phyloP scores from a whole-genome alignment of 148 eudicot genomes.

The Polygonum maritimum region DNA sequence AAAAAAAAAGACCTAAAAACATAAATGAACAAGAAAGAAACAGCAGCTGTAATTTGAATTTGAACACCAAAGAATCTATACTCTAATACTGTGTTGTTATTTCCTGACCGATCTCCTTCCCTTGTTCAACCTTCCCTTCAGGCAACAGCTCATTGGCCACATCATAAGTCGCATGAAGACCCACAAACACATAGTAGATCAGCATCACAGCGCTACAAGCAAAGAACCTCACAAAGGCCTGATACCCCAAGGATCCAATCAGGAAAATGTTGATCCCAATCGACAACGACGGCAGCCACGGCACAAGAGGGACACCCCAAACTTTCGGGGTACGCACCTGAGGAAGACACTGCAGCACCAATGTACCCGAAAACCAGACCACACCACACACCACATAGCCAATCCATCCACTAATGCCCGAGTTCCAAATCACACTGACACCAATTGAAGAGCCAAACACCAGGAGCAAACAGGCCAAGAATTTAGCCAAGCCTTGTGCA shows the following conservation, averaged over 20 bases:
- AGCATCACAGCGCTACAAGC: slow-evolving; percentile 76
- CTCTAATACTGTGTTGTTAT: neutral
- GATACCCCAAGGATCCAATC: slow-evolving; percentile 74
- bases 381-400: slow-evolving; percentile 40
- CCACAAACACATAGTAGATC: slow-evolving; percentile 74
- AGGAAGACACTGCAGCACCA: slow-evolving; percentile 49
- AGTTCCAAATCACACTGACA: slow-evolving; percentile 48
- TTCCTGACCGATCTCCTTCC: slow-evolving; percentile 16
- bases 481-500: slow-evolving; percentile 28
- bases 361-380: slow-evolving; percentile 55
- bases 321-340: slow-evolving; percentile 55
- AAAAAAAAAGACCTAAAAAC: neutral
- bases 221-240: slow-evolving; percentile 66
- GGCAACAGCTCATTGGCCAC: slow-evolving; percentile 41
- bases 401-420: slow-evolving; percentile 32
- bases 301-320: slow-evolving; percentile 96
- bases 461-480: slow-evolving; percentile 36
- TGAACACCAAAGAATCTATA: neutral
- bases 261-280: slow-evolving; percentile 66
- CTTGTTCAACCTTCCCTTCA: slow-evolving; percentile 28
- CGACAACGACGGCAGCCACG: slow-evolving; percentile 78
- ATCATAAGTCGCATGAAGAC: slow-evolving; percentile 90
- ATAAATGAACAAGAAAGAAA: neutral
- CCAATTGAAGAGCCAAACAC: slow-evolving; percentile 48
- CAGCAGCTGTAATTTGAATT: neutral